Evolutionary conservation across 495 filamentous ascomycete genomes (phyloP).

Genomic region (Cercophora samala): DNA sequence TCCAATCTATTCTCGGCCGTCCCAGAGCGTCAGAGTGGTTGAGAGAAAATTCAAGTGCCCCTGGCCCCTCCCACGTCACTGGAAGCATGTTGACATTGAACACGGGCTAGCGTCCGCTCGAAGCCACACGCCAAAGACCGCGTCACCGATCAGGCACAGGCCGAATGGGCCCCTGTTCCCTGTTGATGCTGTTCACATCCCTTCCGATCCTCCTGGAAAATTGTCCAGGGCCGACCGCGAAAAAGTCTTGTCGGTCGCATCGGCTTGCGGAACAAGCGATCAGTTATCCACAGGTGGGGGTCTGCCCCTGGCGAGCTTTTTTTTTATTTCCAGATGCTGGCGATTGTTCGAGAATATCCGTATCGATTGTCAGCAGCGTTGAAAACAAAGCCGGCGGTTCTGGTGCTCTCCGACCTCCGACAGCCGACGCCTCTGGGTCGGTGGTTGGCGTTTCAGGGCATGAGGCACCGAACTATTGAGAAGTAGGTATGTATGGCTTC

Average conservation of each 20-base stretch:
- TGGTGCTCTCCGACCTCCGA: neutral
- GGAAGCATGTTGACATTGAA: neutral
- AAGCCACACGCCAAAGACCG: slow-evolving; percentile 9
- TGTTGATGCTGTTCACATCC: slow-evolving; percentile 7
- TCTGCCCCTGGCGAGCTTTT: neutral
- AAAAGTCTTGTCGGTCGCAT: neutral
- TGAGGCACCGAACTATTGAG: neutral
- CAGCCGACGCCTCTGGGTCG: neutral
- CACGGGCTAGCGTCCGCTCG: neutral
- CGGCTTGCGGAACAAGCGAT: neutral
- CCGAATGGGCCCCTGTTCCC: slow-evolving; percentile 7
- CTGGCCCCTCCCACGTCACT: slow-evolving; percentile 5
- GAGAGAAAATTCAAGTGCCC: neutral
- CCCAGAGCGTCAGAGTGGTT: neutral
- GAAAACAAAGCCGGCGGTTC: neutral
- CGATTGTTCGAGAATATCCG: neutral
- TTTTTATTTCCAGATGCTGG: neutral
- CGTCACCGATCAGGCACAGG: slow-evolving; percentile 6
- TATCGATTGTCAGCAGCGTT: neutral
- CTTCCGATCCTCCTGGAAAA: slow-evolving; percentile 4
- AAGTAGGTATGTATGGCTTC: neutral
- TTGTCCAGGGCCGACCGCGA: slow-evolving; percentile 4
- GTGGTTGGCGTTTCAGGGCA: neutral
- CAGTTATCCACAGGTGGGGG: neutral
- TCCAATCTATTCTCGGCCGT: slow-evolving; percentile 6